Evolutionary conservation across 164 flowering plant genomes (phyloP).

Genomic region (Cinnamomum chago): DNA sequence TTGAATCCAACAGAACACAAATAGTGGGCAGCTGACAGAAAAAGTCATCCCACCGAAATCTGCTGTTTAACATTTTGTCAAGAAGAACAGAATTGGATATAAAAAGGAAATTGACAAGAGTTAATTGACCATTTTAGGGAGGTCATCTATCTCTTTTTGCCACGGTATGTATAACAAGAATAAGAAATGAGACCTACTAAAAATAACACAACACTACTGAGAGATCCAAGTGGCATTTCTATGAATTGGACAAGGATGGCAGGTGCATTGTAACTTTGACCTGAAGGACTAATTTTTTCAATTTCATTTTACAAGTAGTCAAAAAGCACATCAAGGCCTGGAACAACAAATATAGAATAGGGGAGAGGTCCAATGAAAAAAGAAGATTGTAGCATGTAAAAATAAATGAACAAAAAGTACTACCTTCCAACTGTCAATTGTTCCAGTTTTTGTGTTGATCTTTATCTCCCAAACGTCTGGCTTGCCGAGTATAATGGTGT

Average conservation of each 20-base stretch:
- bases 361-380: not conserved
- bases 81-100: not conserved
- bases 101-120: not conserved
- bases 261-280: not conserved
- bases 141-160: not conserved
- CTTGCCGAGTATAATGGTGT: conserved; percentile 42
- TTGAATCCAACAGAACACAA: not conserved
- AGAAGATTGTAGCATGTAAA: not conserved
- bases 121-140: not conserved
- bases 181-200: not conserved
- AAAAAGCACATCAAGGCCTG: not conserved
- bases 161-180: not conserved
- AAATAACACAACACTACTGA: not conserved
- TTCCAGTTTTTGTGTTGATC: conserved; percentile 57
- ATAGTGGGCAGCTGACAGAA: not conserved
- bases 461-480: conserved; percentile 57
- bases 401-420: not conserved
- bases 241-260: not conserved
- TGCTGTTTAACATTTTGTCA: not conserved
- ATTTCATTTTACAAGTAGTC: not conserved
- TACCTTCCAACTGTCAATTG: conserved; percentile 92
- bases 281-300: not conserved
- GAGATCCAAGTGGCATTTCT: not conserved
- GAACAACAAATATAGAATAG: not conserved
- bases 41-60: not conserved